These are phyloP conservation scores for Ustilago xerochloae DNA, from an alignment of 1,284 basidiomycete genomes.

Conservation along the genomic window DNA sequence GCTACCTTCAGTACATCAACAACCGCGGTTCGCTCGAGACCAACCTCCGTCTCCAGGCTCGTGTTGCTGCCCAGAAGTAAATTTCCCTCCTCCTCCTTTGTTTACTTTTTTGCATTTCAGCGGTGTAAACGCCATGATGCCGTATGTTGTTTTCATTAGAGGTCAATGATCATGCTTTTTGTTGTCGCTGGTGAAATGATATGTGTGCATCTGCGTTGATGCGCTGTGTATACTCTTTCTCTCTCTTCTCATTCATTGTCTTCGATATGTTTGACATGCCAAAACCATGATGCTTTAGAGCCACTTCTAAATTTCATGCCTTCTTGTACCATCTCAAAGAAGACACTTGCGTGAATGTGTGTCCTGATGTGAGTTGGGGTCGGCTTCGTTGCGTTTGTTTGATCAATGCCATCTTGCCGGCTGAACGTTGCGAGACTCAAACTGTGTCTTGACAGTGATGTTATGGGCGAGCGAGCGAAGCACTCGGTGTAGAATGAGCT, in stretches of 20 bases:
- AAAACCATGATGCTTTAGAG: constrained; percentile 35
- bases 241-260: constrained; percentile 14
- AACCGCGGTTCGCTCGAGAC: constrained; percentile 64
- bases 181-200: not conserved
- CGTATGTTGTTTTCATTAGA: constrained; percentile 2
- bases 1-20: constrained; percentile 68
- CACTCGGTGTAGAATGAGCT: too few relatives aligned
- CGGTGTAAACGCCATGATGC: constrained; percentile 21
- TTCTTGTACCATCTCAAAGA: constrained; percentile 27
- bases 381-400: too few relatives aligned
- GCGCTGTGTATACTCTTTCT: constrained; percentile 32
- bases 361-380: not conserved
- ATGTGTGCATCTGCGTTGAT: constrained; percentile 9
- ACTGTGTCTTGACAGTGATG: too few relatives aligned
- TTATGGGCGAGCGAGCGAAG: too few relatives aligned
- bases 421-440: too few relatives aligned
- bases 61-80: constrained; percentile 67
- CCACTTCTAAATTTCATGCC: constrained; percentile 29
- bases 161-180: not conserved
- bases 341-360: not conserved
- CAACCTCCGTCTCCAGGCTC: constrained; percentile 66
- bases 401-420: too few relatives aligned
- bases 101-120: constrained; percentile 4
- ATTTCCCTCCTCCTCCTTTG: not conserved
- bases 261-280: constrained; percentile 6